Evolutionary conservation across 208 protist species (phyloP).

Genomic region (Wallacemonas sp.): DNA sequence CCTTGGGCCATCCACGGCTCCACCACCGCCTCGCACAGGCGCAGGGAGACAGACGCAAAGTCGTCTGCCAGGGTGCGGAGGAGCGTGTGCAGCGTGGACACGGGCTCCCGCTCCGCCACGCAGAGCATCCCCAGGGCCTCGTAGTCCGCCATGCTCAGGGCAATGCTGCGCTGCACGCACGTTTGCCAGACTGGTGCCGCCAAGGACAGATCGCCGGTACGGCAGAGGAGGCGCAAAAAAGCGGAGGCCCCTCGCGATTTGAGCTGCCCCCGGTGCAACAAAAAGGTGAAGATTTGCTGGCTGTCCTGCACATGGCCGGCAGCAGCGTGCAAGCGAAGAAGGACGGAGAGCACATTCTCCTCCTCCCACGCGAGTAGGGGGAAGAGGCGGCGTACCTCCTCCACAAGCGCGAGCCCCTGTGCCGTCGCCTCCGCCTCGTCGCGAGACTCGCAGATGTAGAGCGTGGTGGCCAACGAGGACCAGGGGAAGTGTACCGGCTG

Average conservation of each 20-base stretch:
- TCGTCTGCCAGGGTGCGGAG: slow-evolving; percentile 63
- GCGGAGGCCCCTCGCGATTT: slow-evolving; percentile 52
- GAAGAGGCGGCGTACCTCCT: slow-evolving; percentile 31
- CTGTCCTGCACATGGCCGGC: slow-evolving; percentile 43
- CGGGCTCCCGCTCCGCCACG: slow-evolving; percentile 41
- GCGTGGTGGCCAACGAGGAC: slow-evolving; percentile 43
- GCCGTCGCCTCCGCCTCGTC: slow-evolving; percentile 17
- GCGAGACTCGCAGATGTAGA: slow-evolving; percentile 49
- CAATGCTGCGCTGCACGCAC: slow-evolving; percentile 43
- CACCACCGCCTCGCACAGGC: slow-evolving; percentile 47
- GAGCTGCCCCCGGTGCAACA: slow-evolving; percentile 48
- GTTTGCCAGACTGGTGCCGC: slow-evolving; percentile 51
- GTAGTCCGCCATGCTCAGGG: slow-evolving; percentile 52
- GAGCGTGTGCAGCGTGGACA: slow-evolving; percentile 46
- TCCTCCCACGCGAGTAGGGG: slow-evolving; percentile 37
- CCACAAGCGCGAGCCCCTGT: slow-evolving; percentile 47
- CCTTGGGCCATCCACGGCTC: slow-evolving; percentile 37
- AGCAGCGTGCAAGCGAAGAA: slow-evolving; percentile 66
- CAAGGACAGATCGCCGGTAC: slow-evolving; percentile 18
- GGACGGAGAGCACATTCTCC: slow-evolving; percentile 62
- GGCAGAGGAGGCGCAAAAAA: slow-evolving; percentile 60
- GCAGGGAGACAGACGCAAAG: slow-evolving; percentile 31
- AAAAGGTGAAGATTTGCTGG: slow-evolving; percentile 56
- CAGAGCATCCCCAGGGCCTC: slow-evolving; percentile 49
- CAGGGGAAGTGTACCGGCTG: slow-evolving; percentile 2